These are phyloP conservation scores for Phytophthora fragariae DNA, from an alignment of 352 stramenopile species.

Conservation along the genomic window DNA sequence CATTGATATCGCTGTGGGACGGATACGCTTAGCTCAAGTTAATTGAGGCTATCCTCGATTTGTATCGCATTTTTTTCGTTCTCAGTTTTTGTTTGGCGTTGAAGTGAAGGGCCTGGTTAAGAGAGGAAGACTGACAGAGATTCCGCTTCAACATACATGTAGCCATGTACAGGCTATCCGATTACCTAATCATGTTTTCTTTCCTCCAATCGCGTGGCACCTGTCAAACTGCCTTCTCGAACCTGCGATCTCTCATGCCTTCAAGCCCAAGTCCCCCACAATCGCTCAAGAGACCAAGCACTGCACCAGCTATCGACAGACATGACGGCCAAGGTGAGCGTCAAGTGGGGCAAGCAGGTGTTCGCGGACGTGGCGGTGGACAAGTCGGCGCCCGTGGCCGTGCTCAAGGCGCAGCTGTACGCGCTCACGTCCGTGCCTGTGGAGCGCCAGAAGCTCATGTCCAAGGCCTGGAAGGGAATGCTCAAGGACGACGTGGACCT, in stretches of 20 bases:
- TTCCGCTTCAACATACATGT: not conserved
- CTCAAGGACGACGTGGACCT: constrained; percentile 88
- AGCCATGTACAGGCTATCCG: constrained; percentile 12
- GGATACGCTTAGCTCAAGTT: no score
- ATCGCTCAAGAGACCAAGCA: not conserved
- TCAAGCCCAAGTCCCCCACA: constrained; percentile 27
- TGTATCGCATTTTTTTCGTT: not conserved
- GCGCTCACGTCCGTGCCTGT: constrained; percentile 83
- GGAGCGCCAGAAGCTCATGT: constrained; percentile 91
- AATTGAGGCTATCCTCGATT: not conserved
- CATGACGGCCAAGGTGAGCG: constrained; percentile 68
- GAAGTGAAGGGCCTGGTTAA: not conserved
- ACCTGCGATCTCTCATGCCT: constrained; percentile 31
- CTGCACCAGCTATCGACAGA: constrained; percentile 9
- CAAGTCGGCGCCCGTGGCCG: constrained; percentile 66
- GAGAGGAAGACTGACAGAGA: no score
- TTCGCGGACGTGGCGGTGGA: constrained; percentile 76
- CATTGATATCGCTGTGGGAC: no score
- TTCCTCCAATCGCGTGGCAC: not conserved
- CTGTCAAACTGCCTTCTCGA: constrained; percentile 20
- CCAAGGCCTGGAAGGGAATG: constrained; percentile 91
- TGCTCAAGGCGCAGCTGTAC: constrained; percentile 87
- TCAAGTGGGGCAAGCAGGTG: constrained; percentile 91
- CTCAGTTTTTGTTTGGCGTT: constrained; percentile 24
- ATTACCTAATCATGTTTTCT: constrained; percentile 6